phyloP scores from a whole-genome alignment of 495 filamentous ascomycete species.

The Pyrenopolyporus hunteri region DNA sequence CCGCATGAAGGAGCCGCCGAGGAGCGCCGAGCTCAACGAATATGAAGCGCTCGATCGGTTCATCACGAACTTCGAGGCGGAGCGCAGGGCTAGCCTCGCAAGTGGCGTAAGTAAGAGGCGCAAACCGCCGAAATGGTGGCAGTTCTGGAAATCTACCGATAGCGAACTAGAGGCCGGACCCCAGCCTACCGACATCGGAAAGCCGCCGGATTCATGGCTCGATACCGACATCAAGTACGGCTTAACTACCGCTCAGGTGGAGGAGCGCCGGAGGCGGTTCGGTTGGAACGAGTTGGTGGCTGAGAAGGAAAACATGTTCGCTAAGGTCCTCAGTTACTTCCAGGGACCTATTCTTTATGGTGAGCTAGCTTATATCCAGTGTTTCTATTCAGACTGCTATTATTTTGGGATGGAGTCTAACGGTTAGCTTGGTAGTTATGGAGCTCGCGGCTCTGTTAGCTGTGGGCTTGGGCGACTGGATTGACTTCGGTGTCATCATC shows the following conservation, averaged over 20 bases:
- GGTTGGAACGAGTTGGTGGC: constrained; percentile 78
- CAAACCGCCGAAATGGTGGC: constrained; percentile 60
- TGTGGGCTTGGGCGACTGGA: constrained; percentile 80
- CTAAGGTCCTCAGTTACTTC: constrained; percentile 81
- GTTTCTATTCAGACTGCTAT: neutral
- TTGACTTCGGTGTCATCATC: constrained; percentile 84
- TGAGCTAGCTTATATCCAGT: constrained; percentile 46
- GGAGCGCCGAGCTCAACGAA: constrained; percentile 44
- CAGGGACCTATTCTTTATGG: constrained; percentile 84
- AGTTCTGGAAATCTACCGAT: constrained; percentile 58
- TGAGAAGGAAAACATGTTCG: constrained; percentile 78
- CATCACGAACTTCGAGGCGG: constrained; percentile 67
- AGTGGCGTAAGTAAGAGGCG: constrained; percentile 53
- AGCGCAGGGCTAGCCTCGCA: constrained; percentile 63
- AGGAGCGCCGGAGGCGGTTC: constrained; percentile 66
- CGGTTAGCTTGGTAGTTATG: constrained; percentile 69
- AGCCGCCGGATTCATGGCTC: constrained; percentile 74
- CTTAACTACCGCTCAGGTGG: constrained; percentile 63
- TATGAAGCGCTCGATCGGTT: constrained; percentile 63
- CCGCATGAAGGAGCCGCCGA: constrained; percentile 20
- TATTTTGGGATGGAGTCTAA: constrained; percentile 16
- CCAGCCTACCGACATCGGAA: constrained; percentile 45
- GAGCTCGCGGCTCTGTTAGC: constrained; percentile 81
- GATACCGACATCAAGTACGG: constrained; percentile 71
- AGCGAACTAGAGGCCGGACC: constrained; percentile 44